phyloP scores from a whole-genome alignment of 106 monocot species.

The Allium cepa region DNA sequence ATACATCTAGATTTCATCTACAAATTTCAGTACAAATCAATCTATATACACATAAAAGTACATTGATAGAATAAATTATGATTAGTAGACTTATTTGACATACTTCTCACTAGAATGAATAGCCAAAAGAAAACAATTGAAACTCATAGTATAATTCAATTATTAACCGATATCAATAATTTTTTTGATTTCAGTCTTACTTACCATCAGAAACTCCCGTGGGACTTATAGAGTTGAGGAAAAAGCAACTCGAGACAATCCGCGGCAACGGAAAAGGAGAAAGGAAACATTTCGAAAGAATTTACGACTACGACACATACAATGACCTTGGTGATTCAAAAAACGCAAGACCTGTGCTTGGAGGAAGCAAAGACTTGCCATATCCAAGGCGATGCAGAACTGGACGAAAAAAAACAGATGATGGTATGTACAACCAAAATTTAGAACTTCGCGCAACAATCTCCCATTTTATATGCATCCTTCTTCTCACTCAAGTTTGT shows the following conservation, averaged over 20 bases:
- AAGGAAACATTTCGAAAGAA: constrained; percentile 41
- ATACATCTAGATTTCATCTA: not conserved
- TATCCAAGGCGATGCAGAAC: constrained; percentile 74
- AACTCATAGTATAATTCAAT: too few relatives aligned
- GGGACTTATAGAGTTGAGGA: constrained; percentile 24
- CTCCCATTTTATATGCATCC: too few relatives aligned
- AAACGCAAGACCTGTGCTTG: constrained; percentile 40
- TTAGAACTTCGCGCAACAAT: too few relatives aligned
- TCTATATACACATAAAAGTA: not conserved
- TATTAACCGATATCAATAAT: too few relatives aligned
- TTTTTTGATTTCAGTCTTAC: constrained; percentile 25
- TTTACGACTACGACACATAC: constrained; percentile 74
- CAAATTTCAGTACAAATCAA: too few relatives aligned
- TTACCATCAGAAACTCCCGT: constrained; percentile 47
- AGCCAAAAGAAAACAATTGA: too few relatives aligned
- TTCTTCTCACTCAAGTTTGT: too few relatives aligned
- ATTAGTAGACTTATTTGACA: too few relatives aligned
- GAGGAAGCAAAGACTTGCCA: constrained; percentile 31
- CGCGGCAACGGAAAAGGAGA: constrained; percentile 48
- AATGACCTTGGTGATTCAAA: constrained; percentile 69
- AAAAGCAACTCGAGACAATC: constrained; percentile 24
- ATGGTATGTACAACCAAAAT: constrained; percentile 12
- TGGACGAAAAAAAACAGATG: constrained; percentile 31
- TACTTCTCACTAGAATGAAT: too few relatives aligned
- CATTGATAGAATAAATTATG: too few relatives aligned